Percentiles rank a stretch among this genome's conserved stretches.
Conservation (phyloP, 2,329 filamentous ascomycete genomes). For the Xylariaceae sp. region DNA sequence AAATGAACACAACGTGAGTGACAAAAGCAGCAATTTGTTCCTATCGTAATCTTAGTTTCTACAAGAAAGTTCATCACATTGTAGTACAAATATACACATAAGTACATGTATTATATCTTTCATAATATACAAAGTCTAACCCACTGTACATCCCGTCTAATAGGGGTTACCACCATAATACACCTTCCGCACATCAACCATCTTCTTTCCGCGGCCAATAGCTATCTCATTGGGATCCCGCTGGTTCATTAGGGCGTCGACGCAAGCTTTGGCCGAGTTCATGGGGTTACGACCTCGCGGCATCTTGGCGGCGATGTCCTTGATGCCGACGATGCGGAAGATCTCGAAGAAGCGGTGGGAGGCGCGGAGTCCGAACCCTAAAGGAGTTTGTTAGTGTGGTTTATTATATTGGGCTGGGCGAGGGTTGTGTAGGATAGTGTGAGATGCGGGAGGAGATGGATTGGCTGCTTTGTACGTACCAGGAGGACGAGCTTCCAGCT, state of each 20-base stretch:
- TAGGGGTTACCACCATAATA: constrained; percentile 64
- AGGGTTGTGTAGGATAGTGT: no score
- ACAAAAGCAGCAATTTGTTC: no score
- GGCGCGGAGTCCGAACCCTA: constrained; percentile 91
- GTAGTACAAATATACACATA: constrained; percentile 21
- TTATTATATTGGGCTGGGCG: background rate
- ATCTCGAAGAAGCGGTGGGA: constrained; percentile 93
- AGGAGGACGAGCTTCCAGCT: constrained; percentile 78
- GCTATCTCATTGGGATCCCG: constrained; percentile 86
- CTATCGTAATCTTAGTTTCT: no score
- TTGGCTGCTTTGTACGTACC: constrained; percentile 54
- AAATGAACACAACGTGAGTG: no score
- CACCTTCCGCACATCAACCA: constrained; percentile 94
- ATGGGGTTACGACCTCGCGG: constrained; percentile 88
- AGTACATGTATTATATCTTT: constrained; percentile 5
- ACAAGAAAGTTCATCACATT: constrained; percentile 6
- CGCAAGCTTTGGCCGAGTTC: constrained; percentile 94
- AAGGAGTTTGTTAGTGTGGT: constrained; percentile 2
- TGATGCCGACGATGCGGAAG: constrained; percentile 79
- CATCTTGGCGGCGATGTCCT: constrained; percentile 79
- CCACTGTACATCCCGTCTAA: background rate
- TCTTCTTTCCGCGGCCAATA: constrained; percentile 82
- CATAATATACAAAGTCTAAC: background rate
- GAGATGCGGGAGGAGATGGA: constrained; percentile 1
- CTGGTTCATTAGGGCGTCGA: constrained; percentile 78